Evolutionary conservation across 2,329 filamentous ascomycete genomes (phyloP), one percentile per base, ranked within the genome.

Genomic region (Tolypocladium album): DNA sequence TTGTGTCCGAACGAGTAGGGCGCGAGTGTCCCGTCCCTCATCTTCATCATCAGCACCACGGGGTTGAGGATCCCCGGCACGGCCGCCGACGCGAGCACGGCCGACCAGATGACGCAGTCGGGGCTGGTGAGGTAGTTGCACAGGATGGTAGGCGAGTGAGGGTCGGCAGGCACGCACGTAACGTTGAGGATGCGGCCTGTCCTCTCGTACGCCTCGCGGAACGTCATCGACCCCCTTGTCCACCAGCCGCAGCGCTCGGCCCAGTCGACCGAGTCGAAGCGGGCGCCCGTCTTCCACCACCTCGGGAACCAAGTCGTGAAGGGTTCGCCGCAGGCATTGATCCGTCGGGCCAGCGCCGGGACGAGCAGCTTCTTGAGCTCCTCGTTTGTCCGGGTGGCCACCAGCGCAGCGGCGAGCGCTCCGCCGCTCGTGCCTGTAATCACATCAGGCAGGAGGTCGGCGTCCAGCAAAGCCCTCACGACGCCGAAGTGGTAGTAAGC

Each of bases 1-100:
- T 97, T 97, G 78, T 97, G 92, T 0, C 94, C 94, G 70, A 99
- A 99, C 0, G 90, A 95, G 74, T 96, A 99, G 0, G 94, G 94
- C 0, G 86, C 85, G 4, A 99, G 79, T 2, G 80, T 86, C 1
- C 92, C 92, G 61, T 92, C 84, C 22, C 81, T 79, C 58, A 83
- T 89, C 76, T 96, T 96, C 79, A 96, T 92, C 79, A 90, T 90
- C 9, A 99, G 84, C 1, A 99, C 93, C 2, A 95, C 90, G 0
- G 94, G 94, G 69, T 97, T 97, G 42, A 97, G 78, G 60, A 99
- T 97, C 1, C 94, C 94, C 0, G 94, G 94, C 0, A 99, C 94
- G 5, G 94, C 94, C 4, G 94, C 94, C 7, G 92, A 97, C 0
- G 94, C 94, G 53, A 99, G 77, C 3, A 97, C 92, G 2, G 94